phyloP scores from a whole-genome alignment of 2,329 filamentous ascomycete genomes.

The Zasmidium cellare region DNA sequence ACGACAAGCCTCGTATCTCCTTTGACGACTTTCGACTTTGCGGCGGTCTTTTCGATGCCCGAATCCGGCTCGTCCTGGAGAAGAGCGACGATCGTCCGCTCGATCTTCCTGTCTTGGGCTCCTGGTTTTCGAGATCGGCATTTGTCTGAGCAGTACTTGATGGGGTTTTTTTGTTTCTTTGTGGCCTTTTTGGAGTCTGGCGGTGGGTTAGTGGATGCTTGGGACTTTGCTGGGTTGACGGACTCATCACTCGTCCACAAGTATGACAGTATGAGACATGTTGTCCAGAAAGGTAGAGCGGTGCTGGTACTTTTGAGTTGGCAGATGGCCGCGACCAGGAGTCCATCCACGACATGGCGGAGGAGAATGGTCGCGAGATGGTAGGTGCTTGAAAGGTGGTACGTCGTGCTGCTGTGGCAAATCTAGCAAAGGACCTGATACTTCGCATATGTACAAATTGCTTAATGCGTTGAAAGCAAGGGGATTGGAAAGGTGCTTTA shows the following conservation, averaged over 20 bases:
- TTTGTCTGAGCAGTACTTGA: conserved; percentile 60
- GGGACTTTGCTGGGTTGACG: conserved; percentile 10
- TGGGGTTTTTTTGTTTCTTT: conserved; percentile 33
- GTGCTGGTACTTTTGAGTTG: conserved; percentile 25
- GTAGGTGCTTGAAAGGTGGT: not conserved
- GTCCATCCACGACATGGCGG: conserved; percentile 51
- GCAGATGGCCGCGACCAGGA: conserved; percentile 34
- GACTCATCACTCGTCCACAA: conserved; percentile 58
- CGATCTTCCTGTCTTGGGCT: conserved; percentile 52
- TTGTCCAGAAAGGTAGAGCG: conserved; percentile 53
- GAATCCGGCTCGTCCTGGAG: conserved; percentile 37
- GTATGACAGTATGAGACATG: conserved; percentile 57
- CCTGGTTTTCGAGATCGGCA: conserved; percentile 52
- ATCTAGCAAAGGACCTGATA: not conserved
- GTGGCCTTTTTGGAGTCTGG: conserved; percentile 21
- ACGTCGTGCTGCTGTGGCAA: no score
- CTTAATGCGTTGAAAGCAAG: not conserved
- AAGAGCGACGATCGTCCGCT: conserved; percentile 48
- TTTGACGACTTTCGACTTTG: conserved; percentile 42
- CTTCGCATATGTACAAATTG: not conserved
- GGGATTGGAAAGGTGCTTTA: not conserved
- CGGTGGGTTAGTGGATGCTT: not conserved
- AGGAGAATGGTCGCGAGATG: not conserved
- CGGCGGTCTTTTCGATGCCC: conserved; percentile 35
- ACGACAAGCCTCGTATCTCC: conserved; percentile 55